Evolutionary conservation across 768 basidiomycete genomes (phyloP).

Genomic region (Lyophyllum decastes): DNA sequence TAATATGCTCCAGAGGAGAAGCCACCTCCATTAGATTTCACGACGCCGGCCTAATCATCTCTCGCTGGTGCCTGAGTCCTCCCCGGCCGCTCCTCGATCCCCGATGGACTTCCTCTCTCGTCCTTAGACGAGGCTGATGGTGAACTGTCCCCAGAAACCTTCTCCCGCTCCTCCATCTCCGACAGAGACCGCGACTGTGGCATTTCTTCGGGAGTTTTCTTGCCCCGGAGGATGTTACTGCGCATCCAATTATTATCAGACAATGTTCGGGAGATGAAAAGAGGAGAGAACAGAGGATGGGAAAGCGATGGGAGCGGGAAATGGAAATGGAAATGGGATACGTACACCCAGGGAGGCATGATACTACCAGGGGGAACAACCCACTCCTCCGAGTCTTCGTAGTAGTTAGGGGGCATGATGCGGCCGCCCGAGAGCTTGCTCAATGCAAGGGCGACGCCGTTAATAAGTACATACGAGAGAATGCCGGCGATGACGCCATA

Average conservation of each 20-base stretch:
- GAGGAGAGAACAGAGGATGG: too few relatives aligned
- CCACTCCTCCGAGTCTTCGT: slow-evolving; percentile 69
- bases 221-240: background rate
- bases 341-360: slow-evolving; percentile 68
- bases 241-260: background rate
- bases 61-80: background rate
- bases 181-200: background rate
- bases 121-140: background rate
- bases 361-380: slow-evolving; percentile 71
- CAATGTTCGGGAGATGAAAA: too few relatives aligned
- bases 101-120: background rate
- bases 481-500: slow-evolving; percentile 88
- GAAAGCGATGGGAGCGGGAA: too few relatives aligned
- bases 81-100: background rate
- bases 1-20: background rate
- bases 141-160: background rate
- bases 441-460: slow-evolving; percentile 64
- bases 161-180: background rate
- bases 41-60: background rate
- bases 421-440: slow-evolving; percentile 58
- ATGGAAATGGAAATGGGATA: slow-evolving; percentile 8
- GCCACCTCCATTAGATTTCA: background rate
- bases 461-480: slow-evolving; percentile 67
- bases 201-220: background rate
- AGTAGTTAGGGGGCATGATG: slow-evolving; percentile 64